These are phyloP conservation scores for Fusarium sp. DNA, from an alignment of 2,329 filamentous ascomycete genomes.

Conservation along the genomic window DNA sequence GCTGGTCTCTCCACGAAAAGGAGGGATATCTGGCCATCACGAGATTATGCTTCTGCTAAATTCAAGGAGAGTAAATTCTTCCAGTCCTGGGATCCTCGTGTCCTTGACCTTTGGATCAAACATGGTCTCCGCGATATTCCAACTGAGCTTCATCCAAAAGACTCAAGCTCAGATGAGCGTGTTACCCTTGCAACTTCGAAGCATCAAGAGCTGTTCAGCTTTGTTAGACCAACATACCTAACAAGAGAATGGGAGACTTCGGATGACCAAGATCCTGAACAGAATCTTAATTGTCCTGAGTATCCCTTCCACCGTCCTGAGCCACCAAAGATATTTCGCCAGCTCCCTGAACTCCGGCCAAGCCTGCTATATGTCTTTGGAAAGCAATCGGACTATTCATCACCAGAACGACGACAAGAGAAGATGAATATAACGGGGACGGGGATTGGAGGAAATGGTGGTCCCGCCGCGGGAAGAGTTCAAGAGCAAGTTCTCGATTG, in stretches of 20 bases:
- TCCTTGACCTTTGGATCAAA: background rate
- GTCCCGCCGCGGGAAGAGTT: background rate
- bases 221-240: background rate
- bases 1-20: background rate
- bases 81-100: conserved; percentile 2
- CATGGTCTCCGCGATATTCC: background rate
- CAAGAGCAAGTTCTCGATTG: background rate
- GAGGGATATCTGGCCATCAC: background rate
- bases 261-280: background rate
- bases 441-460: background rate
- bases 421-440: background rate
- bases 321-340: background rate
- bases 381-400: background rate
- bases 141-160: background rate
- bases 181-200: background rate
- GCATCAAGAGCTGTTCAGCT: background rate
- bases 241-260: background rate
- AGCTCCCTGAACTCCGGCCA: background rate
- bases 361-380: background rate
- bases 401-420: fast-evolving
- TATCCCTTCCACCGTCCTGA: background rate
- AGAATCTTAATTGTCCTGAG: background rate
- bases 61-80: conserved; percentile 2
- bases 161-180: background rate
- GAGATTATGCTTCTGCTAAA: background rate